phyloP scores from a whole-genome alignment of 768 basidiomycete genomes.

The Podaxis sp. region DNA sequence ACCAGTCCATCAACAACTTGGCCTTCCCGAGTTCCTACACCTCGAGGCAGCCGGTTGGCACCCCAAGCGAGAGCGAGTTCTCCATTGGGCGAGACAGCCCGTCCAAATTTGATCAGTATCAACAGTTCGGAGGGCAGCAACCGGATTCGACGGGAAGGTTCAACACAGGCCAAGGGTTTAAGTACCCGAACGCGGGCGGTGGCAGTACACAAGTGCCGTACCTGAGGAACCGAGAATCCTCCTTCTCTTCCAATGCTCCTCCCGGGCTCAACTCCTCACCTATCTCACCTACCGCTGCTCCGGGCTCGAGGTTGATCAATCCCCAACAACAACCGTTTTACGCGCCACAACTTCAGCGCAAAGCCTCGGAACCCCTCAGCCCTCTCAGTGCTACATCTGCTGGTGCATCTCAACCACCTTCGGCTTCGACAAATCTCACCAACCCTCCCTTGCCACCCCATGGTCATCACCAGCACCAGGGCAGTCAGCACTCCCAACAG shows the following conservation, averaged over 20 bases:
- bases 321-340: conserved; percentile 47
- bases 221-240: conserved; percentile 18
- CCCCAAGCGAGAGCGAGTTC: conserved; percentile 62
- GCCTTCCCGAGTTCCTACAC: conserved; percentile 50
- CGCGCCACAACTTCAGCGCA: conserved; percentile 39
- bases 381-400: conserved; percentile 6
- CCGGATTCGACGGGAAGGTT: conserved; percentile 54
- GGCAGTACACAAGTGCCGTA: conserved; percentile 14
- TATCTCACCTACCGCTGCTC: conserved; percentile 44
- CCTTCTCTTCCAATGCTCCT: conserved; percentile 3
- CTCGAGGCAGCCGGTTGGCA: conserved; percentile 51
- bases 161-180: conserved; percentile 64
- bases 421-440: conserved; percentile 15
- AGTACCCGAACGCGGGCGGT: conserved; percentile 38
- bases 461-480: neutral
- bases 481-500: conserved; percentile 9
- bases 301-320: conserved; percentile 33
- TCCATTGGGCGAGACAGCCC: conserved; percentile 48
- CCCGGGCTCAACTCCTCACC: conserved; percentile 39
- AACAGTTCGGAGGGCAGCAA: conserved; percentile 25
- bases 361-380: conserved; percentile 32
- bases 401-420: conserved; percentile 18
- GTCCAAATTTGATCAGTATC: conserved; percentile 20
- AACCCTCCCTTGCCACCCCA: conserved; percentile 6
- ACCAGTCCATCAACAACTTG: conserved; percentile 57